phyloP scores from a whole-genome alignment of 2,329 filamentous ascomycete genomes.

The Botryotinia narcissicola region DNA sequence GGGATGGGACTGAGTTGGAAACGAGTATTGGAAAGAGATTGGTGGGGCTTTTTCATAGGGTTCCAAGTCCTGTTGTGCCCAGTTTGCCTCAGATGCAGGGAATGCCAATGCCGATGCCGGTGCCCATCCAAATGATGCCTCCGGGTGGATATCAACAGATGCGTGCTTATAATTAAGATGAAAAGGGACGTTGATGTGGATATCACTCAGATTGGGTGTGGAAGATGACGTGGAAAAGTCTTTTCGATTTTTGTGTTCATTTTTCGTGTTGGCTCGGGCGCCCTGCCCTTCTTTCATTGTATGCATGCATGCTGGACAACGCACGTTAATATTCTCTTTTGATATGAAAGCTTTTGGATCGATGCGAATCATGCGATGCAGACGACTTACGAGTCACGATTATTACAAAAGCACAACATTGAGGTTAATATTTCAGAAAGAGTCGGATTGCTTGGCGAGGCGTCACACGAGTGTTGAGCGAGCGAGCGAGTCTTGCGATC shows the following conservation, averaged over 20 bases:
- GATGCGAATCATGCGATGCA: background rate
- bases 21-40: slow-evolving; percentile 74
- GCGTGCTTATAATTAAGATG: slow-evolving; percentile 25
- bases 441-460: background rate
- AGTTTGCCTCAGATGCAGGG: slow-evolving; percentile 24
- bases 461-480: background rate
- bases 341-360: background rate
- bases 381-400: slow-evolving; percentile 1
- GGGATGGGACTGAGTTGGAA: slow-evolving; percentile 92
- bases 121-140: slow-evolving; percentile 18
- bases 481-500: background rate
- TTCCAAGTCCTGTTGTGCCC: slow-evolving; percentile 34
- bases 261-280: background rate
- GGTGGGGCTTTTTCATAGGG: slow-evolving; percentile 73
- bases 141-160: slow-evolving; percentile 31
- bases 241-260: background rate
- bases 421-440: background rate
- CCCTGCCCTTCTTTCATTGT: background rate
- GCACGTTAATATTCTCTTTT: background rate
- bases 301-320: background rate
- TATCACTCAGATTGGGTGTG: background rate
- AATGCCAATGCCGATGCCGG: slow-evolving; percentile 23
- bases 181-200: background rate
- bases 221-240: background rate
- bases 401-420: background rate